Conservation (phyloP, 805 yeast genomes). For the Torulaspora indica region DNA sequence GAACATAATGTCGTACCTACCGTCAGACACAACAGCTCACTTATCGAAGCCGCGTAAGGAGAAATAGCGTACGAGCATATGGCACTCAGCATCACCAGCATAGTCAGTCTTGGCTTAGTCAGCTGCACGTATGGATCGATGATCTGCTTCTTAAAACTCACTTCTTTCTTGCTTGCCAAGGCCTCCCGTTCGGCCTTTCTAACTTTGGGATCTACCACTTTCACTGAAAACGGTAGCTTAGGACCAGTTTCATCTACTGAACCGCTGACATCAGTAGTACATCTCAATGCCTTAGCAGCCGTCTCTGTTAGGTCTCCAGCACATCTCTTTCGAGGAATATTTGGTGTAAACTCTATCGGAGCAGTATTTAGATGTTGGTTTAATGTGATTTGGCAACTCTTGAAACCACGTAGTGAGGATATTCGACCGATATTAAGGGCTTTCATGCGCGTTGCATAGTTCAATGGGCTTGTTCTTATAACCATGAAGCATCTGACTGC, state of each 20-base stretch:
- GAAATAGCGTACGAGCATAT: slow-evolving; percentile 92
- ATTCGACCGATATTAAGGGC: slow-evolving; percentile 1
- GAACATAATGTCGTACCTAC: slow-evolving; percentile 83
- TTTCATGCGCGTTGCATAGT: not conserved
- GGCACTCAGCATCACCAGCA: slow-evolving; percentile 83
- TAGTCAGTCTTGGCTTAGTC: slow-evolving; percentile 86
- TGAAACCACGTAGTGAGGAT: slow-evolving; percentile 9
- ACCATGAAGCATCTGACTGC: slow-evolving; percentile 4
- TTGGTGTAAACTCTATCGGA: slow-evolving; percentile 39
- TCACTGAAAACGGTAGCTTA: slow-evolving; percentile 52
- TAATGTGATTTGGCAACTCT: not conserved
- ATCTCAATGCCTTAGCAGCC: slow-evolving; percentile 35
- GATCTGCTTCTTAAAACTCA: slow-evolving; percentile 36
- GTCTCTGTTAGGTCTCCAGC: slow-evolving; percentile 17
- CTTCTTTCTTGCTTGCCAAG: slow-evolving; percentile 3
- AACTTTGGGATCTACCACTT: slow-evolving; percentile 34
- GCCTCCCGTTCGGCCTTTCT: slow-evolving; percentile 14
- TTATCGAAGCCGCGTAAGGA: slow-evolving; percentile 71
- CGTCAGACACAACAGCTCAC: slow-evolving; percentile 67
- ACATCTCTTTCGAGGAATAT: slow-evolving; percentile 22
- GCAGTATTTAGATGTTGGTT: slow-evolving; percentile 31
- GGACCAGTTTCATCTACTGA: slow-evolving; percentile 2
- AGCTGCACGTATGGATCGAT: slow-evolving; percentile 66
- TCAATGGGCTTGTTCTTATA: slow-evolving; percentile 2
- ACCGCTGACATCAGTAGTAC: slow-evolving; percentile 32